Conservation (phyloP, 2,329 filamentous ascomycete species). For the Cercospora canescens region DNA sequence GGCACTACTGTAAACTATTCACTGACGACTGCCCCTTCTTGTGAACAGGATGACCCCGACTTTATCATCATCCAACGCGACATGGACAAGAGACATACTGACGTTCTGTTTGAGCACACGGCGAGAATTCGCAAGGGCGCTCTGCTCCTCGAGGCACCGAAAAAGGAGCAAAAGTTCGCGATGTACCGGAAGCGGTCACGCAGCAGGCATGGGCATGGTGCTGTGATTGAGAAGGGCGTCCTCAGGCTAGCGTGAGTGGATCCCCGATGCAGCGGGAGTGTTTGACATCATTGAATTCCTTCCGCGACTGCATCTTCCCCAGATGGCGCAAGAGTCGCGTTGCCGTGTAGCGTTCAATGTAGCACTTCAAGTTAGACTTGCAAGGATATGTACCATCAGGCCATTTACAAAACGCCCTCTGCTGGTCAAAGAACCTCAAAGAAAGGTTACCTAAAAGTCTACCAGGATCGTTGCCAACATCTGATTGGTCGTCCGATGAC, state of each 20-base stretch:
- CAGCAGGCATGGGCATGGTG: slow-evolving; percentile 28
- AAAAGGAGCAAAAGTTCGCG: slow-evolving; percentile 46
- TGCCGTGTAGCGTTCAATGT: background rate
- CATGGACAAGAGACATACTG: slow-evolving; percentile 50
- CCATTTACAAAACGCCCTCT: background rate
- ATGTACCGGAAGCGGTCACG: slow-evolving; percentile 42
- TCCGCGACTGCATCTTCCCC: background rate
- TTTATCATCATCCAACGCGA: slow-evolving; percentile 53
- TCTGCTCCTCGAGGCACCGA: slow-evolving; percentile 44
- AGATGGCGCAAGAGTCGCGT: background rate
- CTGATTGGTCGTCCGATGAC: background rate
- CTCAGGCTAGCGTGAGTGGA: slow-evolving; percentile 18
- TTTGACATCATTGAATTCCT: background rate
- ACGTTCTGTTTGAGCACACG: slow-evolving; percentile 53
- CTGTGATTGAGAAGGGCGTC: slow-evolving; percentile 23
- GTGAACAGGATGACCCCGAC: slow-evolving; percentile 42
- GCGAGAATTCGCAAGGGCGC: slow-evolving; percentile 43
- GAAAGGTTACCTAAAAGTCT: background rate
- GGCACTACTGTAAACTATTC: slow-evolving; percentile 5
- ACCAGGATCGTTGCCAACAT: background rate
- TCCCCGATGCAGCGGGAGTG: background rate
- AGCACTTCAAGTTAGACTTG: background rate
- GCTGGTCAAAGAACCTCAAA: background rate
- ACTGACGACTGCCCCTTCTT: slow-evolving; percentile 14
- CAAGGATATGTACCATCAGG: background rate